These are phyloP conservation scores for Coemansia sp. DNA, from an alignment of 192 early-diverging fungal genomes.

Conservation along the genomic window DNA sequence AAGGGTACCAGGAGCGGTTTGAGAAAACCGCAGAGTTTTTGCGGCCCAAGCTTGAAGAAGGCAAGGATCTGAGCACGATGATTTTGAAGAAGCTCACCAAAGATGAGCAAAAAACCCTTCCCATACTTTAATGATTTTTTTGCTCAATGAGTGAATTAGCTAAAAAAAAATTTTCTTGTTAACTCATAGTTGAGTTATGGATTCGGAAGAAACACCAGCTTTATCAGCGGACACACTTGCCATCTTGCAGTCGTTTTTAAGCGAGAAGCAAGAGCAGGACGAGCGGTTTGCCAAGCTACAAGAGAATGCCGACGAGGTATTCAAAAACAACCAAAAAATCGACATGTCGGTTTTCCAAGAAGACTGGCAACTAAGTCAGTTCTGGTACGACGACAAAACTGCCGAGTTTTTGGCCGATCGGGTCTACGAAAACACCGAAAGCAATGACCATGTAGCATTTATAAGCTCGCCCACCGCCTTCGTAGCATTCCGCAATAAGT, in stretches of 20 bases:
- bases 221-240: constrained; percentile 57
- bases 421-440: constrained; percentile 45
- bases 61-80: constrained; percentile 57
- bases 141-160: neutral
- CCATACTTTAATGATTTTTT: too few species aligned
- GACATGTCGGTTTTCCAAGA: constrained; percentile 70
- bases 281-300: constrained; percentile 63
- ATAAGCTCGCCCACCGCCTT: constrained; percentile 51
- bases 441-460: constrained; percentile 38
- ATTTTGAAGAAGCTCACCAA: constrained; percentile 53
- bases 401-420: constrained; percentile 51
- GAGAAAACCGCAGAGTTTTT: constrained; percentile 84
- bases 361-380: constrained; percentile 74
- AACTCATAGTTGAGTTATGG: constrained; percentile 1
- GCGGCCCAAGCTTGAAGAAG: constrained; percentile 58
- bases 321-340: constrained; percentile 37
- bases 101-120: neutral
- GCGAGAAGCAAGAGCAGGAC: constrained; percentile 64
- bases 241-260: constrained; percentile 62
- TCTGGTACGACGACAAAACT: constrained; percentile 58
- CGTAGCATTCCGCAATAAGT: constrained; percentile 35
- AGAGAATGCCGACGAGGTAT: constrained; percentile 51
- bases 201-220: constrained; percentile 21
- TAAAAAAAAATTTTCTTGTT: neutral
- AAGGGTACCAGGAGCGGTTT: constrained; percentile 81